Evolutionary conservation across 2,329 filamentous ascomycete genomes (phyloP), one percentile per base, ranked within the genome.

Genomic region (Microdochium paspali): DNA sequence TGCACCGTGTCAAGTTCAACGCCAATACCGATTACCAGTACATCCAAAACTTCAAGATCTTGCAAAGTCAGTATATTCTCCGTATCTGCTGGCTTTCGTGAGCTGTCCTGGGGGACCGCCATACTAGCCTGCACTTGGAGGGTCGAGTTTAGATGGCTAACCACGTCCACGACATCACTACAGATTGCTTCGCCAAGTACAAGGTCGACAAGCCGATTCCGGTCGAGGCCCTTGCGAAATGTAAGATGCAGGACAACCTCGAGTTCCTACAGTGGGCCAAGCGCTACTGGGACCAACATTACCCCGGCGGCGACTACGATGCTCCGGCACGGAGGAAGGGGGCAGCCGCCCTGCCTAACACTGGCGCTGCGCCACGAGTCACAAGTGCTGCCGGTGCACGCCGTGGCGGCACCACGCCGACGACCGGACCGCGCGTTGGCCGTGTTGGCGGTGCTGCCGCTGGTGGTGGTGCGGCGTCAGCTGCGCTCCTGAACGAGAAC

Each of bases 171-270:
- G n/a, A n/a, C 53, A 47, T 31, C 40, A 39, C 48, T 47, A 4
- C 59, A 90, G 91, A 90, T 66, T 77, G 79, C 54, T 97, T 97
- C 64, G 76, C 82, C 52, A 87, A 86, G 67, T 90, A 97, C 70
- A 75, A 82, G 54, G 79, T 98, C 72, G 90, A 97, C 60, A 90
- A 90, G 65, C 85, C 86, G 24, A 84, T 98, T 58, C 89, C 89
- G 50, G 89, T 97, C 64, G 82, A 95, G 67, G 75, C 79, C 49
- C 82, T 98, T 50, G 81, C 93, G 60, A 98, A 97, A 70, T 98
- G 93, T 77, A 96, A 95, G 76, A 98, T 98, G 91, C 93, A 98
- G 77, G 93, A 98, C 69, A 98, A 98, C 73, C 86, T 98, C 59
- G 93, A 97, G 65, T 98, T 98, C 67, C 76, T 98, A 51, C 93